Evolutionary conservation across 2,329 filamentous ascomycete species (phyloP).

Genomic region (Talaromyces albobiverticillius): DNA sequence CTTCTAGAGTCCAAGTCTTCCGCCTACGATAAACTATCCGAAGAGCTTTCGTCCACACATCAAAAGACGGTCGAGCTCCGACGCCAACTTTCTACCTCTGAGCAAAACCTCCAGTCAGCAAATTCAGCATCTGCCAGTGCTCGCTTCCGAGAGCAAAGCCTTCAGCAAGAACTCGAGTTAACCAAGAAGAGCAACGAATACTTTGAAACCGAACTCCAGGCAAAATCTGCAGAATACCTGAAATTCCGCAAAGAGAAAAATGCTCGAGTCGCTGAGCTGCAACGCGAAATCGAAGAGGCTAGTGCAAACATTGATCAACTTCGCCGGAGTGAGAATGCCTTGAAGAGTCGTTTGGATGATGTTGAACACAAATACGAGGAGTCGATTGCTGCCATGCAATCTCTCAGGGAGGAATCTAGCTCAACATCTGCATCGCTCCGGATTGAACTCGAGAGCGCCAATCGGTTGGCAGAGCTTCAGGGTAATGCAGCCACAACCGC

Average conservation of each 20-base stretch:
- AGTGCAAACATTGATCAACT: constrained; percentile 72
- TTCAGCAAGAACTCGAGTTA: constrained; percentile 87
- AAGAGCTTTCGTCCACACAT: constrained; percentile 84
- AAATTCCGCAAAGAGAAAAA: constrained; percentile 95
- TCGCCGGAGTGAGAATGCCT: constrained; percentile 73
- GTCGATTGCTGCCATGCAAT: constrained; percentile 74
- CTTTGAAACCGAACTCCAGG: constrained; percentile 88
- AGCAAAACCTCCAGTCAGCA: constrained; percentile 79
- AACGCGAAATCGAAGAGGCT: constrained; percentile 83
- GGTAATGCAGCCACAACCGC: constrained; percentile 59
- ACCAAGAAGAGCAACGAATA: constrained; percentile 89
- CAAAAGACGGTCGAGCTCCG: constrained; percentile 81
- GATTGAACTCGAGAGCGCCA: constrained; percentile 77
- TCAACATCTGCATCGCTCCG: constrained; percentile 82
- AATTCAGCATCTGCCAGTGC: constrained; percentile 76
- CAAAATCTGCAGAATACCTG: constrained; percentile 79
- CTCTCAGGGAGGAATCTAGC: constrained; percentile 77
- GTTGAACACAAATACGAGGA: constrained; percentile 86
- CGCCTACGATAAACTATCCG: constrained; percentile 78
- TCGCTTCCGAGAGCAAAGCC: constrained; percentile 84
- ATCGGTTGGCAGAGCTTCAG: constrained; percentile 73
- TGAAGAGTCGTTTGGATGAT: constrained; percentile 78
- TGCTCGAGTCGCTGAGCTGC: constrained; percentile 79
- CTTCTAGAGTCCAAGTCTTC: constrained; percentile 87
- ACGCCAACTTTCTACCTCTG: constrained; percentile 75